Base-by-base conservation (phyloP, 2,329 filamentous ascomycete species). In the Mollisiaceae sp. region DNA sequence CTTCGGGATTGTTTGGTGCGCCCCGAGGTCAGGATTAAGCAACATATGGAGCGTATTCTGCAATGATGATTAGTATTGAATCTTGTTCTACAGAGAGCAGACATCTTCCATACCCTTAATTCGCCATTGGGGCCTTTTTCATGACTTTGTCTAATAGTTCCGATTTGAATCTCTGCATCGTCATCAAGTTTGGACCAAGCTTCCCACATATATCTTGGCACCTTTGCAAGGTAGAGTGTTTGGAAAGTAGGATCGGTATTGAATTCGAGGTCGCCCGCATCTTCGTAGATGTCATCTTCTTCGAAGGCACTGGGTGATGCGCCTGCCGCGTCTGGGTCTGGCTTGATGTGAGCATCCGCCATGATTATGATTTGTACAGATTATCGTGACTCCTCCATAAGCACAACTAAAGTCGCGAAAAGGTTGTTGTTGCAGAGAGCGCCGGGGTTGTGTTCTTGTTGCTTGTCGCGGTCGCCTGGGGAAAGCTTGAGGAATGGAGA, bases 181-280 rank as follows among this genome's bases (percentile, higher is more conserved):
- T 94, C 91, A 72, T 92, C 89, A 15, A 96, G 79, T 70, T 89
- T 84, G 35, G 81, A 80, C 91, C 93, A 96, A 54, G 89, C 85
- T 71, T 94, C 87, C 88, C 92, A 95, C 64, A 97, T 83, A 75
- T 91, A 90, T 69, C 88, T 88, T 22, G 93, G 93, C 52, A 97
- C 83, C 69, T 92, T 90, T 60, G 91, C 89, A 59, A 97, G 83
- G 82, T 92, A 96, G 36, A 86, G 75, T 60, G 76, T 77, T 70
- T 85, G 81, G 36, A 69, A 75, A 5, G 65, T 66, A 8, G 71
- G 69, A 38, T 75, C 71, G 47, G 67, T 68, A 58, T 77, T 77
- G 74, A 90, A 89, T 63, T 89, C 87, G 20, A 90, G 76, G 68
- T 90, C 87, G 52, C 86, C 86, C 2, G 85, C 84, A 72, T 90